These are phyloP conservation scores for Huntiella decipiens DNA, from an alignment of 2,329 filamentous ascomycete species.

Conservation along the genomic window DNA sequence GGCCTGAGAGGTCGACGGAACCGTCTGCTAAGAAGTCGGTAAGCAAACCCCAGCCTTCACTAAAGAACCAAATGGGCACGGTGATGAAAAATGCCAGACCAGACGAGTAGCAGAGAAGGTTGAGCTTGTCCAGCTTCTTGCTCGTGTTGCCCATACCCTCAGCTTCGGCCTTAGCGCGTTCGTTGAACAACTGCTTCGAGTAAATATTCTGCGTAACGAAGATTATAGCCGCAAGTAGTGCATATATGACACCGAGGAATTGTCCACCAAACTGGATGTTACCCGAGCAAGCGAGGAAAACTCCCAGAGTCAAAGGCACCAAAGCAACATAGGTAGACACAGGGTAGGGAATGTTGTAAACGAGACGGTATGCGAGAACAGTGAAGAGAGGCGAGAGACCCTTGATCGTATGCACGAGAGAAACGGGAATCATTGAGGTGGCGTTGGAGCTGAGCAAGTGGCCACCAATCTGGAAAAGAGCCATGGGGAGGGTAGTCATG, in stretches of 20 bases:
- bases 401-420: conserved; percentile 95
- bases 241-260: conserved; percentile 73
- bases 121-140: conserved; percentile 87
- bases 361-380: conserved; percentile 73
- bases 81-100: conserved; percentile 80
- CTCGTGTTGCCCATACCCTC: conserved; percentile 42
- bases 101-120: conserved; percentile 92
- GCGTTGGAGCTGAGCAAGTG: conserved; percentile 89
- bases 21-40: conserved; percentile 65
- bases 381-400: conserved; percentile 91
- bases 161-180: conserved; percentile 66
- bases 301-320: conserved; percentile 80
- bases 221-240: conserved; percentile 74
- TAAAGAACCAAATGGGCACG: conserved; percentile 80
- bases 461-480: conserved; percentile 79
- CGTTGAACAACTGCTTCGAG: conserved; percentile 94
- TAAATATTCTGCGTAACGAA: conserved; percentile 99
- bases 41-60: conserved; percentile 62
- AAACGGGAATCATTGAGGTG: conserved; percentile 87
- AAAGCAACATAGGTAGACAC: conserved; percentile 72
- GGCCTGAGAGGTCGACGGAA: conserved; percentile 40
- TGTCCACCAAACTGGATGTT: conserved; percentile 62
- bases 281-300: conserved; percentile 87
- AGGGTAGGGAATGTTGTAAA: conserved; percentile 80
- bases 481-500: conserved; percentile 71